Conservation (phyloP, 495 filamentous ascomycete genomes). For the Aspergillus ellipticus region DNA sequence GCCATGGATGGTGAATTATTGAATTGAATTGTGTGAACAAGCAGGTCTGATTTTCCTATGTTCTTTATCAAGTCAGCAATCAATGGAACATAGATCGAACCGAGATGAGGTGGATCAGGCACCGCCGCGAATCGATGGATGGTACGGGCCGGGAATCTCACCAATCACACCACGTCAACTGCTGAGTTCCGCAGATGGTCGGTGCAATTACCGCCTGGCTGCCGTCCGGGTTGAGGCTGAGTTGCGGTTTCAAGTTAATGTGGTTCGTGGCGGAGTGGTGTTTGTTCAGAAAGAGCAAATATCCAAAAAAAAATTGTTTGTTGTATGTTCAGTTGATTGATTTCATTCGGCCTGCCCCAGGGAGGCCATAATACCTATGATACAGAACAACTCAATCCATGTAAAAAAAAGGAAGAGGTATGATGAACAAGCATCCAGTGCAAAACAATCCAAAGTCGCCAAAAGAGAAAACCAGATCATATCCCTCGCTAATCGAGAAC, state of each 20-base stretch:
- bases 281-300: too few species aligned
- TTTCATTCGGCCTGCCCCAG: background rate
- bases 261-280: too few species aligned
- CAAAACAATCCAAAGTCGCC: background rate
- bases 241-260: too few species aligned
- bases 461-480: background rate
- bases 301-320: background rate
- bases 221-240: too few species aligned
- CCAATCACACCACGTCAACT: too few species aligned
- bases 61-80: background rate
- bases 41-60: too few species aligned
- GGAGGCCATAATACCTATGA: background rate
- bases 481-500: background rate
- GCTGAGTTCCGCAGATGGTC: too few species aligned
- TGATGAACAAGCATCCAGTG: background rate
- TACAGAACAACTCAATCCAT: background rate
- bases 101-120: background rate
- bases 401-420: background rate
- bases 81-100: background rate
- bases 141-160: too few species aligned
- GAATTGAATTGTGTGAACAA: too few species aligned
- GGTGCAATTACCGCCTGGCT: too few species aligned
- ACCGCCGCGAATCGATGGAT: background rate
- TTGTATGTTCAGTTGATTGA: background rate
- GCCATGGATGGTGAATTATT: too few species aligned